Evolutionary conservation across 2,329 filamentous ascomycete species (phyloP), one percentile per base, ranked within the genome.

Genomic region (Cryphonectria radicalis): DNA sequence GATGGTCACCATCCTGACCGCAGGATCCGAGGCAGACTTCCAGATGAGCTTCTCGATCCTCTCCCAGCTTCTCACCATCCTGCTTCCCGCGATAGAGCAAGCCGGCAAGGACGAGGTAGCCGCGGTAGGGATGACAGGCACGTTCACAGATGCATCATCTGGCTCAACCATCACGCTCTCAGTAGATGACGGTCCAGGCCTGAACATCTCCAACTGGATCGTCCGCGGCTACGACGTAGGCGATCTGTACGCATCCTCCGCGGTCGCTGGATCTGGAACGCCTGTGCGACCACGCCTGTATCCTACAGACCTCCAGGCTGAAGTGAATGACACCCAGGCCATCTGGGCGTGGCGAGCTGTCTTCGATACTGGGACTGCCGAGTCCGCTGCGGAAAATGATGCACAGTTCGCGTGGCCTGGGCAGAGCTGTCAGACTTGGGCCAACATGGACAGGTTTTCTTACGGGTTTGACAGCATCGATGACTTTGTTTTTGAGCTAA

Each of bases 1-100:
- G 8, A 81, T 81, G 42, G 76, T 85, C 67, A 79, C 80, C 6
- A 74, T 86, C 14, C 74, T 87, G 65, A 78, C 78, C 0, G 81
- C 79, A 13, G 80, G 79, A 3, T 66, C 67, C 19, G 76, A 78
- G 63, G 71, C 69, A n/a, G 19, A 63, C 17, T 63, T 55, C 32
- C 17, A 50, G 25, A 10, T 65, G 35, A 64, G 62, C 69, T 59
- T 65, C 28, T 46, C 70, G 1, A 66, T 75, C n/a, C n/a, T 75
- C 65, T 74, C 77, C 0, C 76, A 76, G 19, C 70, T 84, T 1
- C 67, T 84, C 13, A 73, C 78, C 50, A 71, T 72, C 0, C 73
- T 86, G 0, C 69, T 86, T 0, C 82, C 82, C 0, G 83, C 81
- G 0, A 70, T 86, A 10, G 84, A 86, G 55, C 75, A 79, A 32